Percentiles rank a stretch among this genome's conserved stretches.
Evolutionary conservation across 2,329 filamentous ascomycete genomes (phyloP).

Genomic region (Colletotrichum tropicale): DNA sequence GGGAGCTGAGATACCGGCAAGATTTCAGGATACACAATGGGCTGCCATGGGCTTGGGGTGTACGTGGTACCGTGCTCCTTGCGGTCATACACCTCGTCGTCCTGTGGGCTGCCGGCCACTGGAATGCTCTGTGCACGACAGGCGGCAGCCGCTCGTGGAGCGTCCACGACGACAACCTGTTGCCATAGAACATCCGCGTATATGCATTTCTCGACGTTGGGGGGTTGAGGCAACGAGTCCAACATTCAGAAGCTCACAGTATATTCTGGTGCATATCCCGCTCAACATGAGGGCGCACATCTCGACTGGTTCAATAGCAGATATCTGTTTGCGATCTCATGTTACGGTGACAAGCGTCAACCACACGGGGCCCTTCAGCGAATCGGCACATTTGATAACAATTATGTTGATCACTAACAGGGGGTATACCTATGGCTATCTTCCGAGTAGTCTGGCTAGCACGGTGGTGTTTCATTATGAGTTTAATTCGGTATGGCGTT

Average conservation of each 20-base stretch:
- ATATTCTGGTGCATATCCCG: background rate
- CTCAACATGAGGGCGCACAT: background rate
- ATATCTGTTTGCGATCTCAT: background rate
- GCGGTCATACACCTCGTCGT: constrained; percentile 36
- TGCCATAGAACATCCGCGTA: background rate
- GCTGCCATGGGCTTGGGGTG: constrained; percentile 28
- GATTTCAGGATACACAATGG: background rate
- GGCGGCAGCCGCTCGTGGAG: background rate
- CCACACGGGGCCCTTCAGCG: too few relatives aligned
- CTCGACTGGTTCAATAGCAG: background rate
- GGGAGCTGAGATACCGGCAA: background rate
- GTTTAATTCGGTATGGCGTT: background rate
- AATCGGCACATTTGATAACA: background rate
- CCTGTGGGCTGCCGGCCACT: constrained; percentile 37
- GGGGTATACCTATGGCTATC: background rate
- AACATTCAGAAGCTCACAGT: background rate
- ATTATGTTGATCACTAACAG: background rate
- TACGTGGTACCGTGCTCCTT: constrained; percentile 34
- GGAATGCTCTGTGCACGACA: constrained; percentile 36
- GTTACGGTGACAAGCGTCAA: background rate
- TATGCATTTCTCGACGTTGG: background rate
- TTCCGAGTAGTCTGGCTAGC: background rate
- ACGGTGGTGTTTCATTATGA: background rate
- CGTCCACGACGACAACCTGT: background rate
- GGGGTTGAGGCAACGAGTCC: background rate